Percentiles rank a stretch among this genome's conserved stretches.
Evolutionary conservation across 441 rosid genomes (phyloP).

Genomic region (Jatropha podagrica): DNA sequence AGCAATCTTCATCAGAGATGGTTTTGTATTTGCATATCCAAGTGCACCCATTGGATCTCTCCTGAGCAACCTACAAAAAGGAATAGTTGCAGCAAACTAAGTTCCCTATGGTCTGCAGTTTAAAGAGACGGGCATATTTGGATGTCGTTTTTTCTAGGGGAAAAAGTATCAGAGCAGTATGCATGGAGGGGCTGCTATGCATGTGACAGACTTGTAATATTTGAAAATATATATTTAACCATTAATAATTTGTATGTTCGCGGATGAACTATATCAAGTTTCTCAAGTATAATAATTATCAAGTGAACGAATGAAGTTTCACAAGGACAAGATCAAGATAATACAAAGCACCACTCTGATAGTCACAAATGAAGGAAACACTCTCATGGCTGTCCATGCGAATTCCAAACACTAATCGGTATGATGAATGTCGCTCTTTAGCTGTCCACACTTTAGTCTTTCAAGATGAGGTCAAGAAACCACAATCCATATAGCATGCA

Average conservation of each 20-base stretch:
- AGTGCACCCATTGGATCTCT: slow-evolving; percentile 99
- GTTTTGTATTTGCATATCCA: slow-evolving; percentile 74
- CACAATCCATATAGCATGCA: neutral
- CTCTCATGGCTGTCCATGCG: neutral
- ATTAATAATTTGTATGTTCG: neutral
- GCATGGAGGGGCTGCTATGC: neutral
- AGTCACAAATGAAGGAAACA: neutral
- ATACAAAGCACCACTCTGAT: neutral
- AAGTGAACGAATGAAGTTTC: neutral
- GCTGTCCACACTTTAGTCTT: neutral
- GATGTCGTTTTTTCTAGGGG: neutral
- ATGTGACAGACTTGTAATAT: neutral
- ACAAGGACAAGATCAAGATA: neutral
- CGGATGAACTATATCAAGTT: neutral
- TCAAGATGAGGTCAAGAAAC: neutral
- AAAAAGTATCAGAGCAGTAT: neutral
- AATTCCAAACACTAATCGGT: neutral
- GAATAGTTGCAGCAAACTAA: slow-evolving; percentile 24
- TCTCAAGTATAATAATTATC: neutral
- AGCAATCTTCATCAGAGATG: slow-evolving; percentile 73
- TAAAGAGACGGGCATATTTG: neutral
- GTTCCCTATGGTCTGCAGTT: slow-evolving; percentile 2
- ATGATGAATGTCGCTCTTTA: neutral
- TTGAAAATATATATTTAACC: neutral
- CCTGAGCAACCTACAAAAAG: slow-evolving; percentile 73